Evolutionary conservation across 805 yeast species (phyloP), one percentile per base, ranked within the genome.

Genomic region (Candida alai): DNA sequence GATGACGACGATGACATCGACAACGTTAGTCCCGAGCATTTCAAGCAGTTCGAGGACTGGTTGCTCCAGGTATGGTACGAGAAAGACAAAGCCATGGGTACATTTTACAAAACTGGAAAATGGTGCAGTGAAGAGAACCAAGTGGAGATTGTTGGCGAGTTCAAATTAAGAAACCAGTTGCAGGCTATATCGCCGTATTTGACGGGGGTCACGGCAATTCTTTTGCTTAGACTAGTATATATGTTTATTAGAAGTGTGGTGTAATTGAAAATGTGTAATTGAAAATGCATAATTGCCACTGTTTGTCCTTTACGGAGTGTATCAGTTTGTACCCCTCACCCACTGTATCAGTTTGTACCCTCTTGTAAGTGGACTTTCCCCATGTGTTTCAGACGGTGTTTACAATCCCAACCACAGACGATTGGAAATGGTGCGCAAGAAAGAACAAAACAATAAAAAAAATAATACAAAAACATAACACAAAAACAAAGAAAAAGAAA

Each of bases 11-110:
- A 44, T 5, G 60, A 63, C 45, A 68, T 70, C 30, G 74, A 74
- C 33, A 63, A 68, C 5, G 61, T 62, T 19, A 48, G 41, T 7
- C 67, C 65, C n/a, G 54, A 54, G 20, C 72, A 71, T 37, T 56
- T 70, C 47, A 46, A 58, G 31, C 51, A 45, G 26, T 88, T 93
- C 51, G 84, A 79, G 34, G 59, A 70, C 16, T 93, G 98, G 98
- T 58, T 93, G 29, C 69, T 66, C 40, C 58, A 70, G 3, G 60
- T 74, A 8, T 93, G 97, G 97, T 50, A 61, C 13, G 80, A 76
- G 43, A 93, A 93, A 56, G 97, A 93, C 57, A 60, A 56, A 30
- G 54, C 81, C 31, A 66, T 93, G 76, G 78, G 72, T n/a, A 51
- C 54, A 12, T 85, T 76, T 48, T 80, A 75, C 49, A 50, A 62